Percentiles rank a stretch among this genome's conserved stretches.
Conservation (phyloP, 2,329 filamentous ascomycete genomes). For the Thelonectria olida region DNA sequence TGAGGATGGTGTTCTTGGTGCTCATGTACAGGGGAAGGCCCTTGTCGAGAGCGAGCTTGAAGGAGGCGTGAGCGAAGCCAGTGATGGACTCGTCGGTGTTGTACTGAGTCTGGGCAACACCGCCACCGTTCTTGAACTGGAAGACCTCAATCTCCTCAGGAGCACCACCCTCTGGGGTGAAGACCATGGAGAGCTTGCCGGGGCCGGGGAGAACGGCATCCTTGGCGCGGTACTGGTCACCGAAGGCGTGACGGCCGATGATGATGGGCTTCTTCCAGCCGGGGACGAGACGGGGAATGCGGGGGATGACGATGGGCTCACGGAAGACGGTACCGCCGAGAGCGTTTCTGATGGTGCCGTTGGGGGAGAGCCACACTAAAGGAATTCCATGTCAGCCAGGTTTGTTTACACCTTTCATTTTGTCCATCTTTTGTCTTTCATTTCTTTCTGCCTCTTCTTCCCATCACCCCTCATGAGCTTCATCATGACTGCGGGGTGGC, state of each 20-base stretch:
- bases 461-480: not conserved
- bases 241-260: slow-evolving; percentile 97
- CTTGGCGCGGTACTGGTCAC: slow-evolving; percentile 98
- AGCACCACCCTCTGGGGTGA: slow-evolving; percentile 84
- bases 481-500: slow-evolving; percentile 35
- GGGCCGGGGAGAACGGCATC: slow-evolving; percentile 84
- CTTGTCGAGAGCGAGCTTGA: slow-evolving; percentile 94
- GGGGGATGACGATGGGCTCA: slow-evolving; percentile 96
- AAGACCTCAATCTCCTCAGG: slow-evolving; percentile 89
- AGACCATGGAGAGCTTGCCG: slow-evolving; percentile 94
- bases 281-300: slow-evolving; percentile 90
- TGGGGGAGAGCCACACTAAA: slow-evolving; percentile 97
- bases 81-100: slow-evolving; percentile 96
- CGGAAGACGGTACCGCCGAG: slow-evolving; percentile 97
- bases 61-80: slow-evolving; percentile 94
- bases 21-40: slow-evolving; percentile 97
- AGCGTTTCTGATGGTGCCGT: slow-evolving; percentile 83
- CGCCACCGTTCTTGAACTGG: slow-evolving; percentile 86
- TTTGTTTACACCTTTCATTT: slow-evolving; percentile 15
- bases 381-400: slow-evolving; percentile 28
- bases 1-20: slow-evolving; percentile 99
- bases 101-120: slow-evolving; percentile 95
- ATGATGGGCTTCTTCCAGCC: slow-evolving; percentile 99
- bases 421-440: slow-evolving; percentile 14
- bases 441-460: not conserved